Evolutionary conservation across 192 early-diverging fungal genomes (phyloP), one percentile per base, ranked within the genome.

Genomic region (Kappamyces sp.): DNA sequence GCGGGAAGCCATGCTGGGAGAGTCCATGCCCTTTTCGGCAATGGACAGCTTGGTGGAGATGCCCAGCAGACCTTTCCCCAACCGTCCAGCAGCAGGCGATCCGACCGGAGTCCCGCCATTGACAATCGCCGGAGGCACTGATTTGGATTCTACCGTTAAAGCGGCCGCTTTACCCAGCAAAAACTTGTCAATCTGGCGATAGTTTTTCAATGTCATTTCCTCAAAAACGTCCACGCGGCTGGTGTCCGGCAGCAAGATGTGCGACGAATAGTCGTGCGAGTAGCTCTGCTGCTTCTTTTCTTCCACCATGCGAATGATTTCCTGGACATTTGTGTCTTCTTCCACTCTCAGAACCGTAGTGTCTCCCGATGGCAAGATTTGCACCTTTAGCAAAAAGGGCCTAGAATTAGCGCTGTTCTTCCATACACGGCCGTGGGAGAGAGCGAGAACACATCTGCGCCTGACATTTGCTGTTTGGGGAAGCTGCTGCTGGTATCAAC

Each of bases 191-290:
- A 59, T 43, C 10, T 59, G 9, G 12, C 46, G 46, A 47, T 38
- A 59, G 32, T 59, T 59, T 34, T 43, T 48, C 40, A 59, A 44
- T 12, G 57, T 59, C 41, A 48, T 33, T 31, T 59, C 57, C 6
- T 31, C 1, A 5, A 59, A 59, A 12, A 35, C 12, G 3, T 34
- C 35, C 10, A 46, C 34, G n/a, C 38, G 35, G 37, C 49, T 59
- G 31, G 44, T 47, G 37, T 59, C 57, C 38, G 57, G 3, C 3
- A 33, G 33, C 31, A 36, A 13, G 2, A 59, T 40, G 46, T 38
- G 34, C 4, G 46, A 43, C 33, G n/a, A n/a, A n/a, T 59, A 36
- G 31, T 13, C 31, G 1, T 35, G 23, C 38, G 32, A 23, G 6
- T 32, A 59, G 10, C 46, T 46, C 8, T 31, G 46, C 35, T 31